Base-by-base conservation (phyloP, 1,284 basidiomycete species). In the Ustilago tritici region DNA sequence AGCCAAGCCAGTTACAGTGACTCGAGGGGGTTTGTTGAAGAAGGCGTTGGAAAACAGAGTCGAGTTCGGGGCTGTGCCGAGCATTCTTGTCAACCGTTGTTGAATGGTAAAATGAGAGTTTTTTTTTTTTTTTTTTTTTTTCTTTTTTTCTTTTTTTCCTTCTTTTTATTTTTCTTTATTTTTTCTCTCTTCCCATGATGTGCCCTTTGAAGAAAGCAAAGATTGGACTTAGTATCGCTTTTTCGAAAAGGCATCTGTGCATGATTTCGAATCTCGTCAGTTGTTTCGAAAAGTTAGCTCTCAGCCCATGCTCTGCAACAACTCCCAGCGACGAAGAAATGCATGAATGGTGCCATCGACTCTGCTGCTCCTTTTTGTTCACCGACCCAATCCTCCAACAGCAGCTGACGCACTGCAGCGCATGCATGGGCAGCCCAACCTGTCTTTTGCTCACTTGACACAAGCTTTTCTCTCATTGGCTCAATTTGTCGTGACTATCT, bases 321-420 rank as follows among this genome's bases (percentile, higher is more conserved):
- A n/a, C 31, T 11, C 2, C 49, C 49, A 50, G 6, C 49, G 49
- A 50, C 43, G 43, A 50, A 14, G 11, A 32, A n/a, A 35, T 17
- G 36, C 54, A 56, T 41, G 36, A 56, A 56, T 28, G 36, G 54
- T 41, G 38, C n/a, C 31, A 54, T 54, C 52, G n/a, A 54, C 11
- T 15, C 12, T 53, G 50, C 14, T 35, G 40, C 40, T 41, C 11
- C 23, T 35, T 19, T 35, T 54, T 31, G 52, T 35, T 54, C 52
- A 36, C 54, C 36, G 54, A 40, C 35, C 9, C 8, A 28, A 40
- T 19, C 35, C 35, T 40, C 35, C 5, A 23, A 28, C 54, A 40
- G 14, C 54, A 40, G 38, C 54, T 56, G 36, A 40, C 54, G 35
- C 36, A 23, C 36, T 41, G 36, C 34, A 40, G 49, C 28, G 12